Conservation (phyloP, 2,329 filamentous ascomycete species). For the Leptosphaerulina australis region DNA sequence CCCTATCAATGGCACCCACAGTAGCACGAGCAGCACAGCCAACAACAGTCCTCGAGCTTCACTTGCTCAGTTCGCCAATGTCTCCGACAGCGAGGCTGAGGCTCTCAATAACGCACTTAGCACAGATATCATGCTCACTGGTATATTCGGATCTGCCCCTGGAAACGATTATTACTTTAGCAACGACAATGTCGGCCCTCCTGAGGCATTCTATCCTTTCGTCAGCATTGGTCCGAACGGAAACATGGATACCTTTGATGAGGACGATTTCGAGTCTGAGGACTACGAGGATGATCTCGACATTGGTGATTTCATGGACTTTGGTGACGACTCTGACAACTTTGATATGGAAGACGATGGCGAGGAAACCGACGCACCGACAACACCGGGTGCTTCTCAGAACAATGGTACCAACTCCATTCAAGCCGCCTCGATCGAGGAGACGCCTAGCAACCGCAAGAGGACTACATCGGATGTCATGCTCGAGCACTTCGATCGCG, state of each 20-base stretch:
- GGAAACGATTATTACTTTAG: constrained; percentile 55
- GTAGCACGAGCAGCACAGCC: constrained; percentile 49
- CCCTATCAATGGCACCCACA: constrained; percentile 40
- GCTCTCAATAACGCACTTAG: constrained; percentile 39
- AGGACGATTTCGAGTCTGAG: constrained; percentile 64
- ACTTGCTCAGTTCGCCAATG: constrained; percentile 38
- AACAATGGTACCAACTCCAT: constrained; percentile 41
- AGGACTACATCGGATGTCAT: constrained; percentile 44
- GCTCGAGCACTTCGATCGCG: constrained; percentile 57
- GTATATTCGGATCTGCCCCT: constrained; percentile 60
- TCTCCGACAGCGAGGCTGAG: constrained; percentile 49
- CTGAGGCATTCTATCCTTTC: constrained; percentile 77
- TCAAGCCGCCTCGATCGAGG: constrained; percentile 27
- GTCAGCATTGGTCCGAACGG: constrained; percentile 63
- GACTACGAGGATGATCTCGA: constrained; percentile 61
- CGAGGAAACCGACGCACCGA: constrained; percentile 46
- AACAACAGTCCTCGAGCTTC: constrained; percentile 49
- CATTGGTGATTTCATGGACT: constrained; percentile 49
- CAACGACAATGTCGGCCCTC: constrained; percentile 71
- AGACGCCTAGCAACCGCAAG: constrained; percentile 35
- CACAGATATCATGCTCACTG: constrained; percentile 79
- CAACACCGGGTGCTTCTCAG: constrained; percentile 44
- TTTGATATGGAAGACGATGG: constrained; percentile 45
- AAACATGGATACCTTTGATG: constrained; percentile 58
- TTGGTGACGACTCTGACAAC: constrained; percentile 43